Evolutionary conservation across 805 yeast species (phyloP).

Genomic region (Cyberlindnera americana): DNA sequence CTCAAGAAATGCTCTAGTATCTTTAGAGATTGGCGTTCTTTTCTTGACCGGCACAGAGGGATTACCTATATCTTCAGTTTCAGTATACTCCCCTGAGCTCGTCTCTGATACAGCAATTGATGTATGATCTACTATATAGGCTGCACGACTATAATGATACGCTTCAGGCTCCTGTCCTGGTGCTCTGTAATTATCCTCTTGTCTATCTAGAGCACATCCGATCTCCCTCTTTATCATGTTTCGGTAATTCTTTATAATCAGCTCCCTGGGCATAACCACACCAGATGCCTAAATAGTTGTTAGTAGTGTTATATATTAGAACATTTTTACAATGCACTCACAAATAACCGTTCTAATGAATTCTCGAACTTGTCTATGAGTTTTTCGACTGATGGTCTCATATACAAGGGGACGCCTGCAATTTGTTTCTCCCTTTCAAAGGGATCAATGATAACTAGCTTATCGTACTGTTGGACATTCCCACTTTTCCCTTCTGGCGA

Average conservation of each 20-base stretch:
- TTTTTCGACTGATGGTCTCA: background rate
- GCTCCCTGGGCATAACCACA: background rate
- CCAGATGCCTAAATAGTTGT: background rate
- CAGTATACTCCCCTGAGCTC: background rate
- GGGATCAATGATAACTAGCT: conserved; percentile 2
- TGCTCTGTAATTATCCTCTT: background rate
- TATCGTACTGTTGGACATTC: conserved; percentile 3
- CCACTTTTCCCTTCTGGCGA: background rate
- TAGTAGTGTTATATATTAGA: too few relatives aligned
- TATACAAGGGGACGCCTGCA: conserved; percentile 1
- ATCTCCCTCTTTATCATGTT: conserved; percentile 2
- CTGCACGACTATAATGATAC: background rate
- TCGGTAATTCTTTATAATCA: conserved; percentile 2
- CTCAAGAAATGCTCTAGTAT: conserved; percentile 19
- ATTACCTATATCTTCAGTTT: conserved; percentile 1
- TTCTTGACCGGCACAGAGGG: background rate
- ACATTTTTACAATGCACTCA: background rate
- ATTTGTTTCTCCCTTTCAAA: conserved; percentile 1
- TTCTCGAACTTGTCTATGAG: conserved; percentile 6
- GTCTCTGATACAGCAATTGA: background rate
- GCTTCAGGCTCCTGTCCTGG: background rate
- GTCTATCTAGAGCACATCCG: background rate
- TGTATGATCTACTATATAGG: background rate
- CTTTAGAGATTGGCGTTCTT: conserved; percentile 13
- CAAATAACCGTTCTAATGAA: conserved; percentile 5